These are phyloP conservation scores for Backusella psychrophila DNA, from an alignment of 192 early-diverging fungal species.

Conservation along the genomic window DNA sequence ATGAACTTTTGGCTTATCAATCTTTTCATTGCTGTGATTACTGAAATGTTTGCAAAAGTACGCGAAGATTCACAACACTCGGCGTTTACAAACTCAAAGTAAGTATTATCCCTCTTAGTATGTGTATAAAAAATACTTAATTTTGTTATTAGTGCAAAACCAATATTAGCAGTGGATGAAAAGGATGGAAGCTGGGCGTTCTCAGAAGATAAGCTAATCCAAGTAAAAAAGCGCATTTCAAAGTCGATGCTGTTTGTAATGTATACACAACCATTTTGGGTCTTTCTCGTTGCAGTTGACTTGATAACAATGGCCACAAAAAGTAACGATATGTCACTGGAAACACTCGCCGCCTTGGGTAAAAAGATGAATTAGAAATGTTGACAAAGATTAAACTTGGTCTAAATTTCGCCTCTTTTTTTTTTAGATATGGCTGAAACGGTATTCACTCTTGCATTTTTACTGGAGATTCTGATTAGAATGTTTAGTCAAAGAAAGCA, in stretches of 20 bases:
- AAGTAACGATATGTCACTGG: slow-evolving; percentile 24
- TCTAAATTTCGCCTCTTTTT: not conserved
- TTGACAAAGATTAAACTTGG: not conserved
- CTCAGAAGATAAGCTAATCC: not conserved
- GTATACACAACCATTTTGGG: slow-evolving; percentile 36
- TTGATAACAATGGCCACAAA: slow-evolving; percentile 49
- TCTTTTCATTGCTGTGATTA: slow-evolving; percentile 65
- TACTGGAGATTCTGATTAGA: slow-evolving; percentile 46
- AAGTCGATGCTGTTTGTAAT: slow-evolving; percentile 19
- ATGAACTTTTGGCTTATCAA: slow-evolving; percentile 66
- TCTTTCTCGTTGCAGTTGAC: slow-evolving; percentile 44
- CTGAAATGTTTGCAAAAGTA: slow-evolving; percentile 65
- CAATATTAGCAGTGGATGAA: slow-evolving; percentile 31
- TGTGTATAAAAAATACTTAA: not conserved
- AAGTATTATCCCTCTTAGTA: not conserved
- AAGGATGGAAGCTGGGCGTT: slow-evolving; percentile 33
- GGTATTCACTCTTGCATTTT: slow-evolving; percentile 48
- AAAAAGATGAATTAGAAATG: not conserved
- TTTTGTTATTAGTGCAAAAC: slow-evolving; percentile 16
- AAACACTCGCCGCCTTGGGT: slow-evolving; percentile 31
- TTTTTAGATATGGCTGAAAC: slow-evolving; percentile 38
- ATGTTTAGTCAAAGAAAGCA: slow-evolving; percentile 31
- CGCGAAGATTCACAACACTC: slow-evolving; percentile 58
- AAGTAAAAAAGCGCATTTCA: slow-evolving; percentile 5
- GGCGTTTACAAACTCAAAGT: slow-evolving; percentile 53